phyloP scores from a whole-genome alignment of 495 filamentous ascomycete species.

The Apiosordaria backusii region DNA sequence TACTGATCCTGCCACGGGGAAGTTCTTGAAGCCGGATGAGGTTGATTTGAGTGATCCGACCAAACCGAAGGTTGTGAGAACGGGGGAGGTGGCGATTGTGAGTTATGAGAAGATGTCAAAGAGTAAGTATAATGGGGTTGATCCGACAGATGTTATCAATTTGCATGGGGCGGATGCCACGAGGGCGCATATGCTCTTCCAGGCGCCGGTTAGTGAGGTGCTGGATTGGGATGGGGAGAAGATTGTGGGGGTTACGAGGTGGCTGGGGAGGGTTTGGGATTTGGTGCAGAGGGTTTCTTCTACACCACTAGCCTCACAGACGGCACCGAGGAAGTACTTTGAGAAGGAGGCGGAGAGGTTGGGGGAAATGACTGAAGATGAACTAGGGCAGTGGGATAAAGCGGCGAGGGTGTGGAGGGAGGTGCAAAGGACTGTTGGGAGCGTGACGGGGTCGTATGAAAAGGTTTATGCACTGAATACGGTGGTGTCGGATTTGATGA shows the following conservation, averaged over 20 bases:
- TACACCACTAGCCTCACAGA: background rate
- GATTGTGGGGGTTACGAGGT: constrained; percentile 75
- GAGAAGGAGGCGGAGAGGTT: constrained; percentile 13
- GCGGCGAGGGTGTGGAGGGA: constrained; percentile 59
- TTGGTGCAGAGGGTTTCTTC: constrained; percentile 43
- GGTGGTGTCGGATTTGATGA: constrained; percentile 74
- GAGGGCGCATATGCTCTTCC: constrained; percentile 81
- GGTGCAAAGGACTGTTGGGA: constrained; percentile 62
- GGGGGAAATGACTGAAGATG: constrained; percentile 19
- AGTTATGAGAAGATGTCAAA: constrained; percentile 95
- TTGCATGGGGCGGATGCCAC: constrained; percentile 81
- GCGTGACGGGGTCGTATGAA: constrained; percentile 66
- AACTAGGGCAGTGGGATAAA: constrained; percentile 38
- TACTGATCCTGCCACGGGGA: constrained; percentile 66
- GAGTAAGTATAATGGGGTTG: constrained; percentile 90
- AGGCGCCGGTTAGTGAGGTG: constrained; percentile 75
- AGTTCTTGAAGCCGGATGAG: constrained; percentile 75
- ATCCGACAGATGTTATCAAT: constrained; percentile 65
- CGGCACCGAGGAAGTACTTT: constrained; percentile 30
- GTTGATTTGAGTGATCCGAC: constrained; percentile 58
- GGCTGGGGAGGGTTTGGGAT: constrained; percentile 65
- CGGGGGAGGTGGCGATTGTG: constrained; percentile 53
- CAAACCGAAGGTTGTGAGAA: constrained; percentile 57
- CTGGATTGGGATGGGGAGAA: constrained; percentile 85
- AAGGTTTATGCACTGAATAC: constrained; percentile 75